Conservation (phyloP, 2,329 filamentous ascomycete genomes). For the Cordyceps pruinosa region DNA sequence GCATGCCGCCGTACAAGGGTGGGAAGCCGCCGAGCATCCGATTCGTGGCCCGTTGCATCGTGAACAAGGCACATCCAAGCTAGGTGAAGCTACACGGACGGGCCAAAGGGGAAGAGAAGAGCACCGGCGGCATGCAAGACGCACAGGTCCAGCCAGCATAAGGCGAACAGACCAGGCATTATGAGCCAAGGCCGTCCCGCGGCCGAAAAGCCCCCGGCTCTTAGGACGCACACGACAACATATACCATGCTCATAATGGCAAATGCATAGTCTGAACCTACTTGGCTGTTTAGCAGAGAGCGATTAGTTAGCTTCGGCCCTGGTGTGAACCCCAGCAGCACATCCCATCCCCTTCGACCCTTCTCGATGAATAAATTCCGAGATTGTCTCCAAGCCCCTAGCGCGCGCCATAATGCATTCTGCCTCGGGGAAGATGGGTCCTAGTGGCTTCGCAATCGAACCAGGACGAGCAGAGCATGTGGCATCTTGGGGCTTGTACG, state of each 20-base stretch:
- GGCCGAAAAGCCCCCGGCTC: neutral
- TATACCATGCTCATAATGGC: neutral
- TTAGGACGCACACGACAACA: neutral
- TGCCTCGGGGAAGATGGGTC: constrained; percentile 2
- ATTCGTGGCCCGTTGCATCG: no score
- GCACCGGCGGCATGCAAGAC: neutral
- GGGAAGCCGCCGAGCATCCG: neutral
- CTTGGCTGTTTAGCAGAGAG: neutral
- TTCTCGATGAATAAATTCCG: constrained; percentile 11
- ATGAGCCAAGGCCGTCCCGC: neutral
- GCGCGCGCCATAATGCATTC: constrained; percentile 1
- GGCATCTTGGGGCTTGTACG: constrained; percentile 1
- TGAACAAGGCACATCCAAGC: neutral
- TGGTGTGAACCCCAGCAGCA: constrained; percentile 1
- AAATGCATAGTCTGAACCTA: neutral
- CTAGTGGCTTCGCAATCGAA: neutral
- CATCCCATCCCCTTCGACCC: neutral
- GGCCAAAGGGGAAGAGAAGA: neutral
- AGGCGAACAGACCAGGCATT: neutral
- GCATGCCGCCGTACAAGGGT: no score
- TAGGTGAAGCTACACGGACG: neutral
- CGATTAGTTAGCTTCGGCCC: neutral
- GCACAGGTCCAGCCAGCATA: neutral
- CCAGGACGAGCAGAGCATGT: constrained; percentile 7
- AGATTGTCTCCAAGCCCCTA: constrained; percentile 11